Evolutionary conservation across 2,329 filamentous ascomycete genomes (phyloP), one percentile per base, ranked within the genome.

Genomic region (Beauveria varroae): DNA sequence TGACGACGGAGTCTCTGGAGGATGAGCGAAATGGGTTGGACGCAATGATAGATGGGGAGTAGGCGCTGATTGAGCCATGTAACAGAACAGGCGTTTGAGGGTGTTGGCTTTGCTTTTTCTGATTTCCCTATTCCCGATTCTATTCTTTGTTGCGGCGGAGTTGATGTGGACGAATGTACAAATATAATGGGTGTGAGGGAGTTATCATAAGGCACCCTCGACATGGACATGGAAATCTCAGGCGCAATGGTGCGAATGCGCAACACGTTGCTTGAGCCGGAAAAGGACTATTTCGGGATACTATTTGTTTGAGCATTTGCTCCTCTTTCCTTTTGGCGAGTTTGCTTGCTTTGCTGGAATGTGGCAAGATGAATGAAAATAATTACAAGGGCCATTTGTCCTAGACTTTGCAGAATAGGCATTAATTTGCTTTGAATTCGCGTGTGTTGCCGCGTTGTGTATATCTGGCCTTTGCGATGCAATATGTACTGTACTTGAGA

Each of bases 21-120:
- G 76, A 68, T 59, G 77, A 79, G 69, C 73, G 77, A 46, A 79
- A 79, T 59, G 77, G 74, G n/a, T 71, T 79, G 65, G 77, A 79
- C 59, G 76, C 77, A 16, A 69, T 79, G 63, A 66, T 79, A 62
- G 77, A 79, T 57, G 73, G 75, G 41, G 77, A 77, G 52, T 79
- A 65, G 44, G 20, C 20, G 55, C 34, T 40, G 44, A 18, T 14
- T 51, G 60, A 28, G 34, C n/a, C n/a, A n/a, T 62, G 41, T 57
- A 57, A 34, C n/a, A 52, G 57, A 58, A 58, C 6, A 28, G 60
- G 60, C 60, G 60, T 62, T 58, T 40, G 34, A 34, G n/a, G 26
- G 41, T 22, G 34, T 26, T 40, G 18, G 34, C 14, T 20, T 34
- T 20, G 16, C 37, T 40, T 52, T 34, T 8, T 51, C 34, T 34